Percentiles rank a stretch among this genome's conserved stretches.
These are phyloP conservation scores for Claviceps arundinis DNA, from an alignment of 2,329 filamentous ascomycete species.

Conservation along the genomic window DNA sequence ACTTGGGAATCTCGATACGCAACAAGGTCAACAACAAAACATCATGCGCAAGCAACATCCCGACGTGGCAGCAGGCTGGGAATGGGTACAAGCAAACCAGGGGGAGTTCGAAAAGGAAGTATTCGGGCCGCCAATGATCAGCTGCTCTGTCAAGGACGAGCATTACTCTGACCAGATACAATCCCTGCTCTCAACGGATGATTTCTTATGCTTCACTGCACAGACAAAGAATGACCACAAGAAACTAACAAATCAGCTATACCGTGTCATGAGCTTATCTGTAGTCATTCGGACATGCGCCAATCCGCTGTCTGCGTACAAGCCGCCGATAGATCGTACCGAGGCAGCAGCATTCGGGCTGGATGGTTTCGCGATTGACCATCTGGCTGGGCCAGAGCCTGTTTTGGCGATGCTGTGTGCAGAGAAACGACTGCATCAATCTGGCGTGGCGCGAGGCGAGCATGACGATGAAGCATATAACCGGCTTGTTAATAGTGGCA, in stretches of 20 bases:
- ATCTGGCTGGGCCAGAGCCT: constrained; percentile 63
- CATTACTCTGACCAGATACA: constrained; percentile 47
- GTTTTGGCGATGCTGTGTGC: constrained; percentile 82
- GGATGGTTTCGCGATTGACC: constrained; percentile 69
- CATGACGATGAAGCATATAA: constrained; percentile 56
- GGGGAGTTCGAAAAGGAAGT: constrained; percentile 60
- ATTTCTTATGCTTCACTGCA: constrained; percentile 57
- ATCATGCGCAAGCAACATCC: constrained; percentile 46
- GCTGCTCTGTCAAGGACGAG: constrained; percentile 64
- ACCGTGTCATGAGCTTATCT: constrained; percentile 48
- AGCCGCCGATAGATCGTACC: constrained; percentile 37
- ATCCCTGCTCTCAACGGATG: constrained; percentile 33
- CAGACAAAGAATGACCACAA: constrained; percentile 66
- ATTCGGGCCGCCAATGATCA: constrained; percentile 68
- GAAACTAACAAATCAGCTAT: constrained; percentile 54
- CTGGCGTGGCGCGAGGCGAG: constrained; percentile 50
- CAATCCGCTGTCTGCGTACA: constrained; percentile 40
- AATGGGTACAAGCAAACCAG: constrained; percentile 67
- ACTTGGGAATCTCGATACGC: constrained; percentile 52
- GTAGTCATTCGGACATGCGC: constrained; percentile 58
- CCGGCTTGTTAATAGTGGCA: constrained; percentile 41
- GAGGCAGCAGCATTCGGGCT: constrained; percentile 51
- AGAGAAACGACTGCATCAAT: constrained; percentile 53
- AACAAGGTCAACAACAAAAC: constrained; percentile 58
- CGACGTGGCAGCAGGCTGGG: constrained; percentile 60